Evolutionary conservation across 2,329 filamentous ascomycete species (phyloP).

Genomic region (Pseudocercospora musae): DNA sequence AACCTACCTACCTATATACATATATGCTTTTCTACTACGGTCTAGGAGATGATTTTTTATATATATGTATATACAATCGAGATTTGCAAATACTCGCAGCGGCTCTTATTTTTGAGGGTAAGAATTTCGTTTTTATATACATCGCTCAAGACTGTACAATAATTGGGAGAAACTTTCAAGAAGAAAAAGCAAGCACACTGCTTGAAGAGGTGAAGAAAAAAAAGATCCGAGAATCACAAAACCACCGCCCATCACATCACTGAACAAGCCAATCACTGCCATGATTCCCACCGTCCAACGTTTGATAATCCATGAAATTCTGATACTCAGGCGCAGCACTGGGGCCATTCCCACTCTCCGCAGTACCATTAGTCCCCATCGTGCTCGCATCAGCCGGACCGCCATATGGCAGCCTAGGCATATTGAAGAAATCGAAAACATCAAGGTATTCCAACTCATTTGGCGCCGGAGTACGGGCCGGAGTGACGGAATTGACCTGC

Average conservation of each 20-base stretch:
- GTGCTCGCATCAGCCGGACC: constrained; percentile 28
- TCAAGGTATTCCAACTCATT: constrained; percentile 89
- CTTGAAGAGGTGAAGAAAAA: too few species aligned
- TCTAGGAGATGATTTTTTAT: too few species aligned
- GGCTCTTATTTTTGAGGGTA: too few species aligned
- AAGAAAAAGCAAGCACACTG: not conserved
- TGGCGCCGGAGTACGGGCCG: constrained; percentile 56
- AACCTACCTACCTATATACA: too few species aligned
- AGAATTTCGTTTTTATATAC: too few species aligned
- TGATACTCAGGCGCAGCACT: constrained; percentile 19
- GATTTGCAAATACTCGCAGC: too few species aligned
- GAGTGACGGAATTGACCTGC: constrained; percentile 30
- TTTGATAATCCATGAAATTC: constrained; percentile 25
- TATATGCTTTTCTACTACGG: too few species aligned
- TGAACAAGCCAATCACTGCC: constrained; percentile 23
- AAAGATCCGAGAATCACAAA: not conserved
- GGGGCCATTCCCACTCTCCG: constrained; percentile 27
- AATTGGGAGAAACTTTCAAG: not conserved
- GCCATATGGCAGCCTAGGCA: constrained; percentile 64
- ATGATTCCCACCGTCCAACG: constrained; percentile 20
- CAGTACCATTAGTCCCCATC: constrained; percentile 26
- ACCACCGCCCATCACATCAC: not conserved
- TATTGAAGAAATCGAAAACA: constrained; percentile 93
- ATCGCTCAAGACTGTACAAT: not conserved
- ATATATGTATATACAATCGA: too few species aligned